Evolutionary conservation across 2,329 filamentous ascomycete genomes (phyloP).

Genomic region (Aspergillus latus): DNA sequence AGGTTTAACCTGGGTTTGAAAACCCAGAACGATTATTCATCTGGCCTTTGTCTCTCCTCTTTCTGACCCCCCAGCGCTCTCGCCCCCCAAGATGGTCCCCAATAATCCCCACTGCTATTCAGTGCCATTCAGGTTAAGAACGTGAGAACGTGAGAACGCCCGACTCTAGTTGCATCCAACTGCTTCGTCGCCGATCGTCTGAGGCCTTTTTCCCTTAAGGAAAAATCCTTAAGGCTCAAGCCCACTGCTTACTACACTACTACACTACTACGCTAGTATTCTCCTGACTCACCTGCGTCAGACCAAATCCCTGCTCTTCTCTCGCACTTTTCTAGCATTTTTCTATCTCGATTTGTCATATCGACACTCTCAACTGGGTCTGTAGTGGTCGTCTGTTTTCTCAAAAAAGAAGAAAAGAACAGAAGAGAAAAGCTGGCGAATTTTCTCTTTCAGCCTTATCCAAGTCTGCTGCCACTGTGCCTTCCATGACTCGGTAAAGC

Average conservation of each 20-base stretch:
- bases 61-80: neutral
- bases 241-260: neutral
- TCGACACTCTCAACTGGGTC: neutral
- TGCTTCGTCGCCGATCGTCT: neutral
- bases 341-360: neutral
- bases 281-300: slow-evolving; percentile 8
- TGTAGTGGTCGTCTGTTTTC: neutral
- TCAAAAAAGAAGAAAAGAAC: neutral
- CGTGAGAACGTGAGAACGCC: neutral
- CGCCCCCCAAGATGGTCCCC: neutral
- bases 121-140: neutral
- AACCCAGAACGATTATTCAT: neutral
- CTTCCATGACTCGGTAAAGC: slow-evolving; percentile 24
- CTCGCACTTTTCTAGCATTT: too few species aligned
- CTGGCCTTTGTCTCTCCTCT: neutral
- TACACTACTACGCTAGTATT: neutral
- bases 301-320: neutral
- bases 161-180: slow-evolving; percentile 1
- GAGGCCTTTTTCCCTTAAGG: neutral
- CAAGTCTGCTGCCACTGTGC: slow-evolving; percentile 6
- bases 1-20: neutral
- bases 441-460: slow-evolving; percentile 1
- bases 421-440: neutral
- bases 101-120: neutral
- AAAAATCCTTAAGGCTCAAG: neutral